Conservation (phyloP, 371 early-diverging fungal species). For the Batkoa obscura region DNA sequence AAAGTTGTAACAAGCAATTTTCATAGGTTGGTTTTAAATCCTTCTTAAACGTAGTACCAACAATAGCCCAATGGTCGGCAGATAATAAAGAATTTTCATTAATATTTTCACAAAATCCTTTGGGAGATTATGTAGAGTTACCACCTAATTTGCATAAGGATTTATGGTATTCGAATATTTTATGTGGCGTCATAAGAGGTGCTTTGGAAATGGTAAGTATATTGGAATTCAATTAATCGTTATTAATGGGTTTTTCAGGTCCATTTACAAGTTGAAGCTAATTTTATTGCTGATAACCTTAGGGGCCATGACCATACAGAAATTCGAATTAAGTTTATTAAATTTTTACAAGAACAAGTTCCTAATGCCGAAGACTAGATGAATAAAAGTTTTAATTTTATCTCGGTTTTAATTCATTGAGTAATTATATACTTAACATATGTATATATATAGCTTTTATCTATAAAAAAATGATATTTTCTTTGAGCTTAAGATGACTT, state of each 20-base stretch:
- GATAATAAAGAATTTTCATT: constrained; percentile 78
- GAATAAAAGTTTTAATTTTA: too few relatives aligned
- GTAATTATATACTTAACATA: too few relatives aligned
- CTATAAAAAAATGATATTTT: too few relatives aligned
- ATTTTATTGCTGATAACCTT: constrained; percentile 66
- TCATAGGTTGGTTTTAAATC: constrained; percentile 79
- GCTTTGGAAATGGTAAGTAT: constrained; percentile 78
- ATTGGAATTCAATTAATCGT: background rate
- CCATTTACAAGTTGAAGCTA: constrained; percentile 75
- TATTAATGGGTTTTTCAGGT: constrained; percentile 19
- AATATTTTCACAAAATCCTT: constrained; percentile 82
- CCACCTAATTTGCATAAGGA: constrained; percentile 57
- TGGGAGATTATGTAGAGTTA: constrained; percentile 78
- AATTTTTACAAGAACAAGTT: constrained; percentile 84
- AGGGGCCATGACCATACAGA: constrained; percentile 82
- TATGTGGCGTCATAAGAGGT: constrained; percentile 86
- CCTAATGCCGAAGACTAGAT: constrained; percentile 77
- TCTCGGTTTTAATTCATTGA: too few relatives aligned
- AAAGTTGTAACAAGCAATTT: background rate
- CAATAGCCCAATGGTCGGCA: constrained; percentile 53
- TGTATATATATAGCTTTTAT: too few relatives aligned
- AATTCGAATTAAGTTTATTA: constrained; percentile 69
- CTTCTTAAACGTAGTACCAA: constrained; percentile 79
- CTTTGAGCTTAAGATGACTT: too few relatives aligned
- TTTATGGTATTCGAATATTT: constrained; percentile 88